Evolutionary conservation across 352 stramenopile species (phyloP).

Genomic region (Elongisporangium undulatum): DNA sequence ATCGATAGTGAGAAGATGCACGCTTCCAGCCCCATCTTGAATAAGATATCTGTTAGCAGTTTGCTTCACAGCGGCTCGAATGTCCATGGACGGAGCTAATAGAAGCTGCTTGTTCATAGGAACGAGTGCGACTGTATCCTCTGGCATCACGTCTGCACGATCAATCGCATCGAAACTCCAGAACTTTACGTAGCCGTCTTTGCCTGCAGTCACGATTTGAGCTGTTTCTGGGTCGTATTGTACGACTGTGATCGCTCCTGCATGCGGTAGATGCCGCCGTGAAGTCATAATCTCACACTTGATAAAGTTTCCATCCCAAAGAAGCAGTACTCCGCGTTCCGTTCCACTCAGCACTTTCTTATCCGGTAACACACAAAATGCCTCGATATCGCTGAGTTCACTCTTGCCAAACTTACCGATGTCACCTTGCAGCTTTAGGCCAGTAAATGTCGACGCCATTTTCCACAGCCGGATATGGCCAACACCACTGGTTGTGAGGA

Average conservation of each 20-base stretch:
- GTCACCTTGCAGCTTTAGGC: constrained; percentile 93
- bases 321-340: constrained; percentile 80
- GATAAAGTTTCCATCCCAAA: constrained; percentile 96
- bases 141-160: constrained; percentile 73
- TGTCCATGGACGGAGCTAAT: constrained; percentile 55
- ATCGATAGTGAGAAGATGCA: constrained; percentile 44
- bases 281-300: constrained; percentile 89
- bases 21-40: constrained; percentile 44
- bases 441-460: constrained; percentile 95
- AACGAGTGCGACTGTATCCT: constrained; percentile 76
- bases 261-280: constrained; percentile 63
- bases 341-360: constrained; percentile 91
- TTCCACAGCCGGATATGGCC: constrained; percentile 96
- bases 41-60: constrained; percentile 41
- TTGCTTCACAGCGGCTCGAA: constrained; percentile 59
- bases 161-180: constrained; percentile 89
- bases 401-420: constrained; percentile 96
- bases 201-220: constrained; percentile 64
- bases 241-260: constrained; percentile 68
- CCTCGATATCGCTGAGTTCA: constrained; percentile 91
- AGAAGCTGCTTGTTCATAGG: constrained; percentile 55
- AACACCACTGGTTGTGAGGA: constrained; percentile 90
- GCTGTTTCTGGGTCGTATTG: constrained; percentile 39
- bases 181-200: constrained; percentile 88
- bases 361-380: constrained; percentile 93